A percentile compares a stretch with the other conserved stretches of the same genome.
Conservation (phyloP, 2,329 filamentous ascomycete genomes). For the Pyrenophora graminea region DNA sequence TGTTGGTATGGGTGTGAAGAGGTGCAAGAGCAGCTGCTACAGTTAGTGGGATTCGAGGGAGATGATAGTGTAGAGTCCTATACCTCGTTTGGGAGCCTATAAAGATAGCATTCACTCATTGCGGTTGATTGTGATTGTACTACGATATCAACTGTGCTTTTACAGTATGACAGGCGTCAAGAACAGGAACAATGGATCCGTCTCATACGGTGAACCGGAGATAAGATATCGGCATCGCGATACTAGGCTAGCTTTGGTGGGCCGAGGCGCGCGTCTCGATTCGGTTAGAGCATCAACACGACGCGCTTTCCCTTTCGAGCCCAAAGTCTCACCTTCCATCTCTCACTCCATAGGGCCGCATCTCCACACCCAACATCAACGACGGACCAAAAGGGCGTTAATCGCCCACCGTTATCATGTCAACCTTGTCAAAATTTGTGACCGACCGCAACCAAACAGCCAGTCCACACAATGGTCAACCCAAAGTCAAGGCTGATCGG, state of each 20-base stretch:
- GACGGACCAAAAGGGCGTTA: not conserved
- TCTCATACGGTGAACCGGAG: constrained; percentile 17
- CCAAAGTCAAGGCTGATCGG: constrained; percentile 18
- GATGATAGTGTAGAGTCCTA: not conserved
- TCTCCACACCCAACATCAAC: not conserved
- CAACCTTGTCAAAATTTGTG: constrained; percentile 20
- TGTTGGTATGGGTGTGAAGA: constrained; percentile 50
- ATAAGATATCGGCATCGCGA: constrained; percentile 39
- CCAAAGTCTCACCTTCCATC: constrained; percentile 20
- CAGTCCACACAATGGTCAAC: constrained; percentile 22
- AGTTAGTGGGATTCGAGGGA: constrained; percentile 17
- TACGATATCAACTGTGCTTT: not conserved
- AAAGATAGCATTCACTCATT: constrained; percentile 39
- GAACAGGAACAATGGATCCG: constrained; percentile 24
- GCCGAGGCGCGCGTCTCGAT: constrained; percentile 16
- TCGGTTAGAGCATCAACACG: constrained; percentile 24
- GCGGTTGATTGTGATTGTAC: not conserved
- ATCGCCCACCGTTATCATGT: constrained; percentile 15
- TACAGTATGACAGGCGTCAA: constrained; percentile 2
- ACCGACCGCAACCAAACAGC: constrained; percentile 14
- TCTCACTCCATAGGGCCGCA: constrained; percentile 12
- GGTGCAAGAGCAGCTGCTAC: constrained; percentile 48
- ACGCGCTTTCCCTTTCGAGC: constrained; percentile 35
- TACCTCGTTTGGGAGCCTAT: constrained; percentile 47
- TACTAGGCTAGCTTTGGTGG: constrained; percentile 8